Conservation (phyloP, 176 grass and related monocot species). For the Paspalum notatum region DNA sequence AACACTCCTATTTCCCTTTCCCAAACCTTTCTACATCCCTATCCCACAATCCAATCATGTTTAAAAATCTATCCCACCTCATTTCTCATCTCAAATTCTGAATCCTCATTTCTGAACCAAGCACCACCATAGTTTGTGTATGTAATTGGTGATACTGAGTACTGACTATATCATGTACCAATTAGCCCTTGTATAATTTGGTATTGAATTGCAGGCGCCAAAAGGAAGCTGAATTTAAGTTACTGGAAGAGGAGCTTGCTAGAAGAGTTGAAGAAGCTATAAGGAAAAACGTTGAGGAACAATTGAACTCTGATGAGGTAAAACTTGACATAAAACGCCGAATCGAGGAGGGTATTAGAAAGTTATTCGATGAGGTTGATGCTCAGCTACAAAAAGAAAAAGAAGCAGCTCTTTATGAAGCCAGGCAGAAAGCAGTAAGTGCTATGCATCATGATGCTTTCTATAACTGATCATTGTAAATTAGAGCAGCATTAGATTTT, state of each 20-base stretch:
- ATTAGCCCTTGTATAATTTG: background rate
- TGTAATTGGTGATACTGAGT: background rate
- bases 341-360: constrained; percentile 86
- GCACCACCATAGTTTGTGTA: background rate
- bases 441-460: constrained; percentile 18
- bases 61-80: no score
- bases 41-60: no score
- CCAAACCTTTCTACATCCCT: no score
- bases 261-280: constrained; percentile 83
- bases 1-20: no score
- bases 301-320: constrained; percentile 68
- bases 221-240: constrained; percentile 91
- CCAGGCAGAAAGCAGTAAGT: constrained; percentile 78
- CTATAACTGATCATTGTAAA: constrained; percentile 20
- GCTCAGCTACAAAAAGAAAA: constrained; percentile 91
- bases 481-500: background rate
- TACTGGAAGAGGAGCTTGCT: constrained; percentile 90
- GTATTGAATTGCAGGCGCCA: constrained; percentile 54
- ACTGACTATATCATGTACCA: background rate
- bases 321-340: constrained; percentile 75
- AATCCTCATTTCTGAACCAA: no score
- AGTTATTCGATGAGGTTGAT: constrained; percentile 83
- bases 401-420: constrained; percentile 64
- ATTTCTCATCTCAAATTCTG: no score
- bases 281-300: constrained; percentile 83